Evolutionary conservation across 1,139 yeast genomes (phyloP), one percentile per base, ranked within the genome.

Genomic region (Debaryomycetaceae sp.): DNA sequence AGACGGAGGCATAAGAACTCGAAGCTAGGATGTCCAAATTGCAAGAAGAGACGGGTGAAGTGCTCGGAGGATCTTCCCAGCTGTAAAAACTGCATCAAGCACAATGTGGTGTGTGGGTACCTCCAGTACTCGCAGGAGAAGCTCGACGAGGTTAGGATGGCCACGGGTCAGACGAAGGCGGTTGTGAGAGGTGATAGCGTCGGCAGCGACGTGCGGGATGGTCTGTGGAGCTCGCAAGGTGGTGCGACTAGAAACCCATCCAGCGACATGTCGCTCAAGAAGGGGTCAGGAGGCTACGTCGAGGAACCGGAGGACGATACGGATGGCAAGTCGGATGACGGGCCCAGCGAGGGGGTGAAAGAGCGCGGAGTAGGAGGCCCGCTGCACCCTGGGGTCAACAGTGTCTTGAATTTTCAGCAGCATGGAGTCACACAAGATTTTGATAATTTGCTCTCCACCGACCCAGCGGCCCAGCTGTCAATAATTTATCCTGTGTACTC

Each of bases 21-120:
- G 17, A 65, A 64, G 42, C 53, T 57, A 42, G 78, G 78, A 1
- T 73, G 78, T 49, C 71, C 75, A 31, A 72, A 69, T 43, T 73
- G 78, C 57, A 73, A 73, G 53, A 65, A 65, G 41, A 60, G 78
- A 47, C 49, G 77, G 42, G 76, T 73, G 45, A 72, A 72, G 51
- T 73, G 78, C 50, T 56, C 66, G 5, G 78, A 73, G 47, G 71
- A 71, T 45, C 56, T 71, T 35, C 78, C 78, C 1, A 60, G 64
- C 35, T 73, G 78, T 49, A 41, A 56, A 41, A 72, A 72, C 51
- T 73, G 78, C 57, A 54, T 70, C 38, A 71, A 71, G 45, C 76
- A 72, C 49, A 68, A 69, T 42, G 69, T 64, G 5, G 60, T 60
- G 44, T 73, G 78, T 58, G 75, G 72, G 1, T 73, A 72, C 49